Conservation (phyloP, 1,284 basidiomycete genomes). For the Rhizoctonia solani region DNA sequence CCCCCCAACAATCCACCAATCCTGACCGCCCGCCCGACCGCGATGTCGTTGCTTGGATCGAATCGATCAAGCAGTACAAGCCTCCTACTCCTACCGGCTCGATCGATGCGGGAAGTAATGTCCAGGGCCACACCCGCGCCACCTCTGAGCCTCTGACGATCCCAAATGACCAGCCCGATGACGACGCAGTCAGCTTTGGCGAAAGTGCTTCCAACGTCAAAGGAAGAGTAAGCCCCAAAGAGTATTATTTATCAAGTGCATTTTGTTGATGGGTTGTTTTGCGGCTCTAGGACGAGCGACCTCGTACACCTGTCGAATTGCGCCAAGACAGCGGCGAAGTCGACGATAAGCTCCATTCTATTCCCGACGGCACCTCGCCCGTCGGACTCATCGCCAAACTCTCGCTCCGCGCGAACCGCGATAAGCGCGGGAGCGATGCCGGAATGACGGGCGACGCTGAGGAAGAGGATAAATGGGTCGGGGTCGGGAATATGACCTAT, state of each 20-base stretch:
- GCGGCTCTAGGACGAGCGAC: not conserved
- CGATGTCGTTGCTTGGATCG: slow-evolving; percentile 72
- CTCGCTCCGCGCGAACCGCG: slow-evolving; percentile 56
- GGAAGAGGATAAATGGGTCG: slow-evolving; percentile 55
- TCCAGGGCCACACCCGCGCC: not conserved
- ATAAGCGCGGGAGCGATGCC: slow-evolving; percentile 46
- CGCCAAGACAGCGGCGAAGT: slow-evolving; percentile 29
- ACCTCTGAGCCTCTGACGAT: slow-evolving; percentile 1
- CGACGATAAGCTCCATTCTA: slow-evolving; percentile 50
- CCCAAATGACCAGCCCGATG: slow-evolving; percentile 4
- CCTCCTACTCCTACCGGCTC: slow-evolving; percentile 46
- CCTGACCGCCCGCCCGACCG: slow-evolving; percentile 59
- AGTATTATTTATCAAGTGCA: not conserved
- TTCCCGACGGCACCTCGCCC: slow-evolving; percentile 71
- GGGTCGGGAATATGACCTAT: slow-evolving; percentile 79
- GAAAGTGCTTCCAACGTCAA: slow-evolving; percentile 42
- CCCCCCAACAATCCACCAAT: slow-evolving; percentile 17
- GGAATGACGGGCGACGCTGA: slow-evolving; percentile 52
- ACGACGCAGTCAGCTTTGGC: slow-evolving; percentile 15
- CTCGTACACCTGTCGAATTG: slow-evolving; percentile 10
- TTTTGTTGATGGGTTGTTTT: not conserved
- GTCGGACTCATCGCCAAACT: slow-evolving; percentile 72
- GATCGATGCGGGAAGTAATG: slow-evolving; percentile 40
- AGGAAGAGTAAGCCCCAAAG: slow-evolving; percentile 38
- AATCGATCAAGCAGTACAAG: slow-evolving; percentile 48